Base-by-base conservation (phyloP, 805 yeast species). In the Cyberlindnera maritima region DNA sequence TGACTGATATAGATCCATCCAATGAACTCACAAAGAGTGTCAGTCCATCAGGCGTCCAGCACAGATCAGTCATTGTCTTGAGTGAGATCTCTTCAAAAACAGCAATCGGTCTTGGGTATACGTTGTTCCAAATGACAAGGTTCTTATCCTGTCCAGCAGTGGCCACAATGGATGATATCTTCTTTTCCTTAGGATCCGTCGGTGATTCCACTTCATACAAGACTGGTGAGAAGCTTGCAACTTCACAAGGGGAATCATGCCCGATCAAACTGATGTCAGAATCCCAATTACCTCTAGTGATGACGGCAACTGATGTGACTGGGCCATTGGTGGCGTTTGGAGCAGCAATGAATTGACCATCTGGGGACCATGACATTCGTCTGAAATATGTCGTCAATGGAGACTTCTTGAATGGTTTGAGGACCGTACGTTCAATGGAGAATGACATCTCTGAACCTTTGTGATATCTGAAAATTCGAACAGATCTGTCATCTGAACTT, bases 81-180 rank as follows among this genome's bases (percentile, higher is more conserved):
- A 74, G 71, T 3, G 85, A 77, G 14, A 92, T 75, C 52, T 91
- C 95, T 35, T 79, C 79, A 1, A 91, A 88, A 8, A 90, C 88
- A 12, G 87, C 75, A 41, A 94, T 65, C 1, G 99, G 98, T 41
- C 88, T 74, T 4, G 90, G 77, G 43, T 74, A 75, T 2, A 78
- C 67, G 0, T 96, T 92, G 58, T 82, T 83, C 99, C 99, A 92
- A 6, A 92, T 71, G 0, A 90, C 96, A 33, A 94, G 66, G 1
- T 90, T 78, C 58, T 88, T 82, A 65, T 92, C 99, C 66, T 92
- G 98, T 11, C 98, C 98, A 13, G 92, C 97, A 25, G 97, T 86
- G 2, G 97, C 97, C n/a, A 92, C 72, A 0, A 92, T 78, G 0
- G 96, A 84, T 8, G 85, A 74, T 43, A 75, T 68, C 29, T 60